Base-by-base conservation (phyloP, 768 basidiomycete genomes). In the Amanita molliuscula region DNA sequence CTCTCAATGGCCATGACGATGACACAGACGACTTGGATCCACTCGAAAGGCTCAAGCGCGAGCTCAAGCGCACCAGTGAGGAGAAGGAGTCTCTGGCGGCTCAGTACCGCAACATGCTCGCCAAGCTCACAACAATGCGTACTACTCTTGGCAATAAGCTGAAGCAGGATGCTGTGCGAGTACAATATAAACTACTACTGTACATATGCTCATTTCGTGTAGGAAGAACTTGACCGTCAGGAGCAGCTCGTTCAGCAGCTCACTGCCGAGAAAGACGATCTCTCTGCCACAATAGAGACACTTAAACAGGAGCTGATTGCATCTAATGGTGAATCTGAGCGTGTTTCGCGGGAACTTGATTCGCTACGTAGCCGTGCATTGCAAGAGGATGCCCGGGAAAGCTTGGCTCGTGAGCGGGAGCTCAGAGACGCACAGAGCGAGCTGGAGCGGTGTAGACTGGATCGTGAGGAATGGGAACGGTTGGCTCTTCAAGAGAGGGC, bases 141-240 rank as follows among this genome's bases (percentile, higher is more conserved):
- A 88, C 84, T 33, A 88, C 89, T 18, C 72, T 98, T 46, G 92
- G 94, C 28, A 94, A 90, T 62, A 97, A 97, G 66, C 74, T 98
- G 50, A 82, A 88, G 65, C 90, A 95, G 64, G 96, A 98, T 67
- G 96, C 96, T 59, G 96, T 98, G 71, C 55, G 73, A 63, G 29
- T 44, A 34, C 29, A 34, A 18, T 51, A 16, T 38, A 15, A 47
- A 38, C 48, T 44, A 34, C 0, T 23, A n/a, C 4, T 21, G 35
- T 53, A 20, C 35, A 9, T 52, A 23, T 15, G 10, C 47, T 50
- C 33, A 55, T 52, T 56, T 51, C 57, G 60, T 57, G 49, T 71
- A 99, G 95, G 96, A 98, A 81, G 96, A 98, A 75, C 84, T 99
- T 37, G 96, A 98, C 73, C 77, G 92, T 55, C 76, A 90, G 54